These are phyloP conservation scores for Exophiala aquamarina DNA, from an alignment of 2,329 filamentous ascomycete genomes.

Conservation along the genomic window DNA sequence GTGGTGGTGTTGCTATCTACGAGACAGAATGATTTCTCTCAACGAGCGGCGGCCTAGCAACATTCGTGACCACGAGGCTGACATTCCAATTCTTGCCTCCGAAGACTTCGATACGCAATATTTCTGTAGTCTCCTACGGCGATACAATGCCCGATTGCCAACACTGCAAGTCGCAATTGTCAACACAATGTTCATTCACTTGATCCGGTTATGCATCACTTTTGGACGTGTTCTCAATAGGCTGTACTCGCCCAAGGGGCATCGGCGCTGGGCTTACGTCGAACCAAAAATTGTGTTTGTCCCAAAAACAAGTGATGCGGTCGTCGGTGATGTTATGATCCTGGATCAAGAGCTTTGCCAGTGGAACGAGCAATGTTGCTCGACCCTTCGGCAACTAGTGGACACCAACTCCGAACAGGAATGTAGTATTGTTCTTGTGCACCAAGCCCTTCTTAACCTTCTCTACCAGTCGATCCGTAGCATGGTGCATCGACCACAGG, in stretches of 20 bases:
- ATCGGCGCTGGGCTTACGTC: slow-evolving; percentile 69
- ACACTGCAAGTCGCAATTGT: slow-evolving; percentile 71
- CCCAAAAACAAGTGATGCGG: slow-evolving; percentile 81
- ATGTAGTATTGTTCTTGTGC: slow-evolving; percentile 57
- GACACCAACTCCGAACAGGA: slow-evolving; percentile 60
- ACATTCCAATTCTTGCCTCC: slow-evolving; percentile 83
- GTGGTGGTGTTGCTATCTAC: slow-evolving; percentile 97
- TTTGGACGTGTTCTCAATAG: slow-evolving; percentile 85
- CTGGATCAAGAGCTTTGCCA: slow-evolving; percentile 76
- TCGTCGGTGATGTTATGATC: slow-evolving; percentile 71
- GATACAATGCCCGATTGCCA: slow-evolving; percentile 69
- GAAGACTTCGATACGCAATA: slow-evolving; percentile 76
- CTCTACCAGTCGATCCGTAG: slow-evolving; percentile 91
- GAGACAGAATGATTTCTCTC: slow-evolving; percentile 83
- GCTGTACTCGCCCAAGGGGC: slow-evolving; percentile 86
- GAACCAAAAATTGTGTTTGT: slow-evolving; percentile 84
- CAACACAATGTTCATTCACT: slow-evolving; percentile 81
- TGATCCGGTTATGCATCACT: slow-evolving; percentile 82
- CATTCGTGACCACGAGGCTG: slow-evolving; percentile 90
- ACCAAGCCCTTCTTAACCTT: slow-evolving; percentile 84
- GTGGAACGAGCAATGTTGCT: slow-evolving; percentile 72
- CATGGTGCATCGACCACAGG: slow-evolving; percentile 84
- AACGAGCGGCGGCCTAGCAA: slow-evolving; percentile 89
- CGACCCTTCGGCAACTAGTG: slow-evolving; percentile 53
- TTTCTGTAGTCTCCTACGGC: slow-evolving; percentile 64